Base-by-base conservation (phyloP, 345 rosid genomes). In the Eucalyptus pauciflora region DNA sequence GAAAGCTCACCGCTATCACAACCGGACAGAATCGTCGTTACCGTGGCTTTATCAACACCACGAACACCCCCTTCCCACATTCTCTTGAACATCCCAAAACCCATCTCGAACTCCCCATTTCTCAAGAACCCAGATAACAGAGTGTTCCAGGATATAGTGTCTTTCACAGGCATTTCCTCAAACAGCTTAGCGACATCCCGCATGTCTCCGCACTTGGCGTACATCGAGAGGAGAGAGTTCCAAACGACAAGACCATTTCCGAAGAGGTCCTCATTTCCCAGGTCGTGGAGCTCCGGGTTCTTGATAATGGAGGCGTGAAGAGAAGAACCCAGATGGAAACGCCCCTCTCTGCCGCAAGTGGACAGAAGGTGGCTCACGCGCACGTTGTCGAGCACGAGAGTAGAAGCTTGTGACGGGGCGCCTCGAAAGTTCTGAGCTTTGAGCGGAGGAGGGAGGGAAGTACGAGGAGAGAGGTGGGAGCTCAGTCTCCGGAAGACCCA, bases 231-330 rank as follows among this genome's bases (percentile, higher is more conserved):
- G 86, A 96, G 91, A 88, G 99, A 94, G 93, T 98, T 97, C 98
- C 98, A 95, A 86, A 96, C 90, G 87, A 94, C 94, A 33, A 94
- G 90, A 18, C 90, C 91, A 88, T 97, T 91, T n/a, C 89, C 91
- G 43, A 69, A 85, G 87, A 88, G 71, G 54, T 81, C 88, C 24
- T 87, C 89, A 76, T 91, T 90, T 11, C 86, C 49, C 41, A 90
- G 91, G 64, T 91, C 91, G 64, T 87, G 87, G 24, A 93, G 90
- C 85, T 94, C 95, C 8, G 90, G 92, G 71, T 88, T 94, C 89
- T 97, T 97, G 67, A 94, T 13, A 48, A 97, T 87, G 88, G 97
- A 95, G 62, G 98, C 98, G 86, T 96, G 99, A 71, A 97, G 90
- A 43, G 96, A 97, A 88, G 98, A 92, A 81, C 98, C 99, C 92